Conservation (phyloP, 352 stramenopile species). For the Elongisporangium senticosum region DNA sequence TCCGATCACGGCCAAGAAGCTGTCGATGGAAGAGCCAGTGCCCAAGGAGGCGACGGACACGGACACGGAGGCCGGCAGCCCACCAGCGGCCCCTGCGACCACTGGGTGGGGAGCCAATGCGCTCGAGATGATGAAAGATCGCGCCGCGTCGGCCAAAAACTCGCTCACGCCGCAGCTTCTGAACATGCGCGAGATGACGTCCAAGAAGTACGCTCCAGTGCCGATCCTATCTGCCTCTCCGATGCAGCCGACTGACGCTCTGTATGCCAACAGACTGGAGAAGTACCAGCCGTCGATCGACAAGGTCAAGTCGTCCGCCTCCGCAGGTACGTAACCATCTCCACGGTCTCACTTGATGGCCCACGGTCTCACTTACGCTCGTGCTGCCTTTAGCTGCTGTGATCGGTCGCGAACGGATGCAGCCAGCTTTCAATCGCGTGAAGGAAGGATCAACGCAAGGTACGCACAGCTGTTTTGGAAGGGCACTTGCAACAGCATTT, state of each 20-base stretch:
- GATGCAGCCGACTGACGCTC: not conserved
- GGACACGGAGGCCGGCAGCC: not conserved
- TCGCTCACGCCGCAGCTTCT: constrained; percentile 44
- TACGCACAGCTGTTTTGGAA: constrained; percentile 4
- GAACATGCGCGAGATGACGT: constrained; percentile 48
- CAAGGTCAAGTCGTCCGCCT: constrained; percentile 65
- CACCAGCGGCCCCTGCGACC: not conserved
- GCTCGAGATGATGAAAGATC: constrained; percentile 46
- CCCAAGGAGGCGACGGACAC: not conserved
- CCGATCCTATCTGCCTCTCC: not conserved
- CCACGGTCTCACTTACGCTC: not conserved
- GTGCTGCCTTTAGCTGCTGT: constrained; percentile 23
- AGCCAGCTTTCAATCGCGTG: constrained; percentile 47
- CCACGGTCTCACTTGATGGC: constrained; percentile 6
- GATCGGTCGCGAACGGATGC: constrained; percentile 36
- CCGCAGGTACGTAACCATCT: constrained; percentile 26
- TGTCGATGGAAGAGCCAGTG: not conserved
- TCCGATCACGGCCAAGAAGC: not conserved
- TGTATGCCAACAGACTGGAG: constrained; percentile 29
- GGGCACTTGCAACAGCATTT: not conserved
- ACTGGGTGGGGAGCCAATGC: constrained; percentile 19
- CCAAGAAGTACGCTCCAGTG: constrained; percentile 27
- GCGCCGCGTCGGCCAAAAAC: constrained; percentile 47
- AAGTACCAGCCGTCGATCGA: constrained; percentile 76
- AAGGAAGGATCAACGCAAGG: constrained; percentile 70